Conservation (phyloP, 257 asterid genomes). For the Rubia yunnanensis region DNA sequence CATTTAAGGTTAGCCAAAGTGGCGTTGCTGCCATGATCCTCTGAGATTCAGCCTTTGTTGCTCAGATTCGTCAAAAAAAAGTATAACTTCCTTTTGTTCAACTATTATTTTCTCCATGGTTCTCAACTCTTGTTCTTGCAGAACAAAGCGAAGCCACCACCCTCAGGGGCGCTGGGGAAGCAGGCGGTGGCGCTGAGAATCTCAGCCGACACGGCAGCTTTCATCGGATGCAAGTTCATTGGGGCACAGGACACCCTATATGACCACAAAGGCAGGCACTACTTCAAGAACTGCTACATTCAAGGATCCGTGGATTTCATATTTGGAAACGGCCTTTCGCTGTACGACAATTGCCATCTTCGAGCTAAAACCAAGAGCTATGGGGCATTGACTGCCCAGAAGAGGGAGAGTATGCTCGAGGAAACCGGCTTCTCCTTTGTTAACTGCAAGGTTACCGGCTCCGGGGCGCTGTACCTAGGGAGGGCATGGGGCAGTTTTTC, state of each 20-base stretch:
- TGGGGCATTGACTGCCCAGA: slow-evolving; percentile 91
- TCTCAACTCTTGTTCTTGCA: slow-evolving; percentile 12
- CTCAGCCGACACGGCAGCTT: slow-evolving; percentile 79
- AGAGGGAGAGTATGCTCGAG: slow-evolving; percentile 74
- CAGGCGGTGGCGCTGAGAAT: slow-evolving; percentile 94
- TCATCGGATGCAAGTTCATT: slow-evolving; percentile 64
- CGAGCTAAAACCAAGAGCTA: slow-evolving; percentile 51
- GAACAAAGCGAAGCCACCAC: slow-evolving; percentile 63
- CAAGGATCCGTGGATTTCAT: slow-evolving; percentile 90
- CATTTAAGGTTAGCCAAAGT: slow-evolving; percentile 50
- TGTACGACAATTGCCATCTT: slow-evolving; percentile 64
- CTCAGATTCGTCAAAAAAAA: no score
- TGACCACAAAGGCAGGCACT: slow-evolving; percentile 84
- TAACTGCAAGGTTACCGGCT: slow-evolving; percentile 74
- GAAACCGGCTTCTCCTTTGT: slow-evolving; percentile 88
- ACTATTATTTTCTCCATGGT: neutral
- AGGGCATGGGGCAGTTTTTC: slow-evolving; percentile 97
- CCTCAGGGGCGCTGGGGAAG: slow-evolving; percentile 68
- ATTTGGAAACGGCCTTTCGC: slow-evolving; percentile 62
- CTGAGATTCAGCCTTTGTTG: no score
- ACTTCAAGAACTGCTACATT: slow-evolving; percentile 68
- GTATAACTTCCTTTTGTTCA: neutral
- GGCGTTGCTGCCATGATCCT: no score
- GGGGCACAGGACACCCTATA: slow-evolving; percentile 88
- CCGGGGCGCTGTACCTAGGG: slow-evolving; percentile 78